Evolutionary conservation across 2,329 filamentous ascomycete species (phyloP), one percentile per base, ranked within the genome.

Genomic region (Ophioceras dolichostomum): DNA sequence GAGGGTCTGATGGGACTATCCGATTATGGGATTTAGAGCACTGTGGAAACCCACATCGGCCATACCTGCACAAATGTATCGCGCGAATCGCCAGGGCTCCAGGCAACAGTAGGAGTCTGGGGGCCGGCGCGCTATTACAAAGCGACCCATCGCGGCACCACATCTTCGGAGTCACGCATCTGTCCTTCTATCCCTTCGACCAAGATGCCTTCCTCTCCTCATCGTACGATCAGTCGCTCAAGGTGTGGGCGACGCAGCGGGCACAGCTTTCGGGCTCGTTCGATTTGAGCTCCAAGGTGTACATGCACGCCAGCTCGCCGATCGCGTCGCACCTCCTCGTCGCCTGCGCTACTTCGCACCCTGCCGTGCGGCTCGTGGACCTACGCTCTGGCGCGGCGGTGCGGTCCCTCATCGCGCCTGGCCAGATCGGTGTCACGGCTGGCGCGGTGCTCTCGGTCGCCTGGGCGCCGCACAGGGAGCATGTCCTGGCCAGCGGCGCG

Each of bases 321-420:
- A 62, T 88, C 40, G 72, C 85, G 39, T 62, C 74, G 37, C 70
- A 87, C 50, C 67, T 94, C 0, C 70, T 94, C 4, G 83, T 95
- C 9, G 87, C 89, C 9, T 91, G 86, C 50, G 88, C 83, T 1
- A 93, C 87, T 1, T 86, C 93, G 45, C 79, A 91, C 52, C 84
- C 85, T 6, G 71, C 83, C 19, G 82, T 94, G 12, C 78, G 87
- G 13, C 72, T 96, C 6, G 76, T 95, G 5, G 89, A 96, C 53
- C 67, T 95, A 24, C 81, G 83, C 37, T 88, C 87, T 1, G 86
- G 86, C 3, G 73, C 86, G 13, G 76, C 71, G 34, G 78, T 82
- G 2, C 82, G 87, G 51, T 75, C 78, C 1, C 65, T 88, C 21
- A 69, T 79, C 2, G 78, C 81, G 0, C 78, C 83, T 44, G 71